Evolutionary conservation across 1,284 basidiomycete genomes (phyloP), one percentile per base, ranked within the genome.

Genomic region (Taiwanofungus camphoratus): DNA sequence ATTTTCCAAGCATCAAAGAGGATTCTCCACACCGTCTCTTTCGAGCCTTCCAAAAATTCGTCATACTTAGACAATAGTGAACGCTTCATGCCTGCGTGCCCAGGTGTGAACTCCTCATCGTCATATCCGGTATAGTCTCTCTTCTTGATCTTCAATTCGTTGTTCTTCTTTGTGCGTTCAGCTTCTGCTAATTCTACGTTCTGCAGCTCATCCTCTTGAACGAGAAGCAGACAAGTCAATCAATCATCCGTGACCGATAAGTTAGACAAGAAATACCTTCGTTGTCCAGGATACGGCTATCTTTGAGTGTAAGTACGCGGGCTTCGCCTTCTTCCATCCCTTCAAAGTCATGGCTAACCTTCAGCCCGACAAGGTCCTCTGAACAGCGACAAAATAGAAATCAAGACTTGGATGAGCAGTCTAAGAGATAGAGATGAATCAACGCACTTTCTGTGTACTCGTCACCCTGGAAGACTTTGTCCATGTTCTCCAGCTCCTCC

Each of bases 51-150:
- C 48, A 90, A 69, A 48, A 87, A 88, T 52, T 94, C 90, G 57
- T 99, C 95, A 59, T 99, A 99, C 62, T 99, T 99, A 34, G 87
- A 74, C 33, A 99, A 68, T 26, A 99, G 74, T n/a, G 87, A 77
- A 11, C 81, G 78, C 61, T 89, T 92, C 70, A 83, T 74, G 16
- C 89, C 91, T 32, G 75, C 77, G 57, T 76, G 76, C 27, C 86
- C 83, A 21, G 78, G 76, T 13, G 69, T 67, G 52, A 95, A 93
- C 58, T 97, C 94, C 3, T 96, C 92, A 55, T 99, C 95, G 58
- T 99, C 95, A 60, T 93, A 92, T 18, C 95, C 95, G 0, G 90
- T 95, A 60, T 99, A 99, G 56, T 89, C 82, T 34, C 80, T 78
- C 35, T 82, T 87, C 67, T 95, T 96, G 42, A 87, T 87, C 66